Base-by-base conservation (phyloP, 2,329 filamentous ascomycete genomes). In the Diaporthe sp. region DNA sequence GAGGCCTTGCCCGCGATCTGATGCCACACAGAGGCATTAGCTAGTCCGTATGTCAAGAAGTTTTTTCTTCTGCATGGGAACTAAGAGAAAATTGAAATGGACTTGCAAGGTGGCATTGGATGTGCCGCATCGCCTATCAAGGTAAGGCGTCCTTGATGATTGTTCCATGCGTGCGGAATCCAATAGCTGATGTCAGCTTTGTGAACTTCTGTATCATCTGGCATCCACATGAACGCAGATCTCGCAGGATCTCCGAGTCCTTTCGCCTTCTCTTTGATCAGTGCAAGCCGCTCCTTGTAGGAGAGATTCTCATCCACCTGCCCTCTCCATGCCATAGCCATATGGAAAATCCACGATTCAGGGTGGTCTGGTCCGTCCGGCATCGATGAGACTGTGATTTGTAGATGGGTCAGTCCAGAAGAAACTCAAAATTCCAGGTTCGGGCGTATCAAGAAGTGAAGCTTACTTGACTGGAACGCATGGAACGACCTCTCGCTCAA, bases 121-220 rank as follows among this genome's bases (percentile, higher is more conserved):
- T 65, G 59, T 12, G 59, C 59, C 42, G 59, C 59, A 15, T 65
- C 59, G 9, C 59, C 59, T 32, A 65, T 65, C 19, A 65, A 27
- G 17, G 59, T 65, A 3, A 65, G 39, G 39, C 59, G 59, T n/a
- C 59, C 59, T 65, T 32, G 39, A 42, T 47, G 59, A 32, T 50
- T 65, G 12, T 65, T 25, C 59, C 59, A 65, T 47, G 25, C 39
- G 17, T 47, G 59, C 12, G 59, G 59, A 12, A 65, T 10, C 59
- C 59, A 65, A 47, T 65, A 65, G 27, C 59, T 65, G 47, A 65
- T 65, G 35, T 65, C 59, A n/a, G 59, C 59, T 47, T 65, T 65
- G 39, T 65, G 59, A 17, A 65, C 59, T 27, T 65, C 59, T 12
- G 59, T 65, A 10, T 65, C 59, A 65, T 47, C 59, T 3, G 39